Evolutionary conservation across 345 rosid genomes (phyloP).

Genomic region (Lepidium didymum): DNA sequence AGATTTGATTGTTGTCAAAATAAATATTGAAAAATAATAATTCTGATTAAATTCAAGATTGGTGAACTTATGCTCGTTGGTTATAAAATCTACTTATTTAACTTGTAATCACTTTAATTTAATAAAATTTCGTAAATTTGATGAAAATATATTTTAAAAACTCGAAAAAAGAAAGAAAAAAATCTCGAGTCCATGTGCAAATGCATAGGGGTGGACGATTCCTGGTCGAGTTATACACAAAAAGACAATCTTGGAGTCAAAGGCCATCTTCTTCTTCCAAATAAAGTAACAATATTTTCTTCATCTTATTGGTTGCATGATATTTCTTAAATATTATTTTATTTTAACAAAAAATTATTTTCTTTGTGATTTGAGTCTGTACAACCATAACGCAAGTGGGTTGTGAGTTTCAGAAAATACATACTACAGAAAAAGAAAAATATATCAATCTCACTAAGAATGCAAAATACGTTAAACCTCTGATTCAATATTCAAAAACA

Average conservation of each 20-base stretch:
- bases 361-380: neutral
- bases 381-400: neutral
- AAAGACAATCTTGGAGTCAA: constrained; percentile 19
- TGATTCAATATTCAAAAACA: neutral
- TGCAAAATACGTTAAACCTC: neutral
- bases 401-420: neutral
- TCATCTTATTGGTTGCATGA: neutral
- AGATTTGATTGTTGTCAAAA: no score
- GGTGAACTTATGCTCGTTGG: no score
- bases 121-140: neutral
- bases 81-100: no score
- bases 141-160: neutral
- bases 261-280: neutral
- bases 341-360: neutral
- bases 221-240: neutral
- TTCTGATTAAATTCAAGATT: no score
- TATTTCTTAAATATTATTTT: neutral
- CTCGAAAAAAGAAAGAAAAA: neutral
- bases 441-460: neutral
- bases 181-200: constrained; percentile 6
- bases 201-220: constrained; percentile 6
- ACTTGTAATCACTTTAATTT: neutral
- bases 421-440: neutral
- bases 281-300: neutral
- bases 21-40: no score